Evolutionary conservation across 2,329 filamentous ascomycete genomes (phyloP), one percentile per base, ranked within the genome.

Genomic region (Mariannaea elegans): DNA sequence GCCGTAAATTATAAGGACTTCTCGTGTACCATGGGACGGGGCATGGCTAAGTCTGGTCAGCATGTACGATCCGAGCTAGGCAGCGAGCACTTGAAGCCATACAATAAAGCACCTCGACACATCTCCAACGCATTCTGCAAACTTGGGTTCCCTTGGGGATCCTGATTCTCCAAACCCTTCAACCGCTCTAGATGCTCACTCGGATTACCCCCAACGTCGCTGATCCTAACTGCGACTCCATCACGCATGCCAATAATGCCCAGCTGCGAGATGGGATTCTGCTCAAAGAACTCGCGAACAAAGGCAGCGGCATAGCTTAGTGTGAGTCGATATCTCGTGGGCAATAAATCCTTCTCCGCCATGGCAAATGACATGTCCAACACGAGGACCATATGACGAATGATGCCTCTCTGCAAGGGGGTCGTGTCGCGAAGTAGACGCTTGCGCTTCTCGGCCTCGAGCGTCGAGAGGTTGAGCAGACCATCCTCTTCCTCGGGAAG

Each of bases 201-300:
- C 3, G 94, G 93, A 72, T 97, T 97, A 9, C 95, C 95, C 55
- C 91, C 90, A 82, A 98, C 89, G 72, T 97, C 92, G 72, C 91
- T 95, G 64, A 99, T 86, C 36, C 92, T 84, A 21, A 96, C 82
- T 2, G 94, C 94, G 14, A 98, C 82, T 14, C 95, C 95, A 74
- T 98, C 95, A 62, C 92, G 87, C 91, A 98, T 97, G 49, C 92
- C 94, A 36, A 99, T 82, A 27, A 99, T 90, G 21, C 91, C 94
- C 56, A 99, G 86, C 78, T 99, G 95, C 9, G 93, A 97, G 66
- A 99, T 98, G 10, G 95, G 95, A 71, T 99, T 99, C 77, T 99
- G 95, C 77, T 98, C 95, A 73, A 98, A 99, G 78, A 93, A 99
- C 75, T 97, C 94, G 59, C 89, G 86, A 47, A 98, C 90, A 76